A percentile compares a stretch with the other conserved stretches of the same genome.
Evolutionary conservation across 1,284 basidiomycete species (phyloP).

Genomic region (Melampsora allii-populina): DNA sequence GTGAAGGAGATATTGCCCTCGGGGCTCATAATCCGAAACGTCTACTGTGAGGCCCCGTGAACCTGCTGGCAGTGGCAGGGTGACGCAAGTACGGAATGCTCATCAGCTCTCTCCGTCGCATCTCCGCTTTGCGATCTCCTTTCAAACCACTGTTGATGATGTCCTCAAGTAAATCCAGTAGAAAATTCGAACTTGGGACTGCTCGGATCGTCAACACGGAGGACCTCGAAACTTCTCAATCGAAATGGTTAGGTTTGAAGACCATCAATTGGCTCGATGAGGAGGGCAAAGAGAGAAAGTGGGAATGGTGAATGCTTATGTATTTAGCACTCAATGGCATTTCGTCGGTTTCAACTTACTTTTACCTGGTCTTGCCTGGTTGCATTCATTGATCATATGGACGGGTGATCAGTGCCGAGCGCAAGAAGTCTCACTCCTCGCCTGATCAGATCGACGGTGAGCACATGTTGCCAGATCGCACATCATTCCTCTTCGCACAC

Average conservation of each 20-base stretch:
- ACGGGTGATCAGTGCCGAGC: not conserved
- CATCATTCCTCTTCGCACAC: not conserved
- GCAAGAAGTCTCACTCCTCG: not conserved
- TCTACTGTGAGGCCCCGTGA: too few species aligned
- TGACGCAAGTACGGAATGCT: not conserved
- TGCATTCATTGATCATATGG: not conserved
- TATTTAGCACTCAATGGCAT: not conserved
- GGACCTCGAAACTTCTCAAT: conserved; percentile 47
- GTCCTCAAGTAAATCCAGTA: not conserved
- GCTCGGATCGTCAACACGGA: conserved; percentile 45
- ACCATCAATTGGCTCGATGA: conserved; percentile 52
- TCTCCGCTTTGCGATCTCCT: not conserved
- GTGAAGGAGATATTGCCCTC: too few species aligned
- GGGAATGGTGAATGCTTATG: conserved; percentile 49
- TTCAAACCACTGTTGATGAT: not conserved
- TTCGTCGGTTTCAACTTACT: not conserved
- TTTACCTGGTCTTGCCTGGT: not conserved
- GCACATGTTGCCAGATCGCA: not conserved
- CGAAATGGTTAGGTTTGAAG: conserved; percentile 52
- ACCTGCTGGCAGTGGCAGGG: too few species aligned
- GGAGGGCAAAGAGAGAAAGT: conserved; percentile 49
- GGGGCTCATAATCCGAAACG: too few species aligned
- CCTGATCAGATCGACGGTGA: conserved; percentile 1
- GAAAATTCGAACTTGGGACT: conserved; percentile 5
- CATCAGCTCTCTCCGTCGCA: not conserved